phyloP scores from a whole-genome alignment of 257 asterid genomes.

The Cinchona pubescens region DNA sequence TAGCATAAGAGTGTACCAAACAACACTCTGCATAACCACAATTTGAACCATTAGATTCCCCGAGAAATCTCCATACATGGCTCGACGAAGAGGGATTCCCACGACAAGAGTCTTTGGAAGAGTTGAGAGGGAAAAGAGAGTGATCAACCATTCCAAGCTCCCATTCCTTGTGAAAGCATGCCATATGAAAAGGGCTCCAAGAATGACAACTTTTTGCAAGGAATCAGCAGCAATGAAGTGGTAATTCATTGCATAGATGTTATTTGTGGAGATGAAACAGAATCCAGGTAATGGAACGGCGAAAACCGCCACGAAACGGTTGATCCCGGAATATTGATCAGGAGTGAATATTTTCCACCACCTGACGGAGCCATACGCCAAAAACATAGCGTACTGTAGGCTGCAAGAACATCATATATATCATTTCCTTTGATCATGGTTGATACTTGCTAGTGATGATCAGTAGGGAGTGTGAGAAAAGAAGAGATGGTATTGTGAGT shows the following conservation, averaged over 20 bases:
- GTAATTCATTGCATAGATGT: slow-evolving; percentile 77
- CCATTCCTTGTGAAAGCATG: slow-evolving; percentile 55
- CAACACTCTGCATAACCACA: slow-evolving; percentile 82
- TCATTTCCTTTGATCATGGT: slow-evolving; percentile 78
- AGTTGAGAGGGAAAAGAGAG: slow-evolving; percentile 77
- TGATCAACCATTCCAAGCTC: slow-evolving; percentile 73
- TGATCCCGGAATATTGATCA: slow-evolving; percentile 86
- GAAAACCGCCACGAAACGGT: slow-evolving; percentile 90
- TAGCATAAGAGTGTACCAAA: slow-evolving; percentile 87
- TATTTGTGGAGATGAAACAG: slow-evolving; percentile 79
- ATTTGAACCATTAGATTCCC: slow-evolving; percentile 88
- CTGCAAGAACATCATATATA: slow-evolving; percentile 78
- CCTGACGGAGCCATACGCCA: slow-evolving; percentile 75
- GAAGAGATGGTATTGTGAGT: not conserved
- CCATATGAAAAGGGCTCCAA: slow-evolving; percentile 64
- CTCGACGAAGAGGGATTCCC: slow-evolving; percentile 84
- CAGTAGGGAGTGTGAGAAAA: not conserved
- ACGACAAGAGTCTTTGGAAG: slow-evolving; percentile 88
- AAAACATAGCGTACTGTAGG: slow-evolving; percentile 82
- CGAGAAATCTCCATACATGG: slow-evolving; percentile 91
- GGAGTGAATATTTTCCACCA: slow-evolving; percentile 99
- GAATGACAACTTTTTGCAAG: slow-evolving; percentile 69
- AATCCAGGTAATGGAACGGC: slow-evolving; percentile 82
- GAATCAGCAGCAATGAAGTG: slow-evolving; percentile 90
- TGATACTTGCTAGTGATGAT: not conserved